These are phyloP conservation scores for Bathelium albidoporum DNA, from an alignment of 495 filamentous ascomycete species.

Conservation along the genomic window DNA sequence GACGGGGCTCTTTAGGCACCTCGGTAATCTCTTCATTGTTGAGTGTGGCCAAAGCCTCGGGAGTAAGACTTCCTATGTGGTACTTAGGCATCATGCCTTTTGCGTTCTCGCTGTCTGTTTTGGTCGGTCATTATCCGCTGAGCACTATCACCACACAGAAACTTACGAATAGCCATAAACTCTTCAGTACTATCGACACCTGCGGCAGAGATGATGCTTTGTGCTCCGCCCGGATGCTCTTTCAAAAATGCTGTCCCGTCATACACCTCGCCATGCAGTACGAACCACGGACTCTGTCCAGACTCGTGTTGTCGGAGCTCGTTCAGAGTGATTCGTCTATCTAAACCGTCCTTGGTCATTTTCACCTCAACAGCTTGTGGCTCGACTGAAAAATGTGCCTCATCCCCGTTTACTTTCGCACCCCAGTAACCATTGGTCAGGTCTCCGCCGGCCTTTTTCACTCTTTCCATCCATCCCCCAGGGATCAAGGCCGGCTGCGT, in stretches of 20 bases:
- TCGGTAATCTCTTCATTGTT: slow-evolving; percentile 27
- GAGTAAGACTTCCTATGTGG: slow-evolving; percentile 71
- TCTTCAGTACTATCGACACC: slow-evolving; percentile 84
- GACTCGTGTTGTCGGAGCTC: slow-evolving; percentile 63
- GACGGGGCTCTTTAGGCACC: slow-evolving; percentile 33
- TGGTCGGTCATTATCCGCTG: slow-evolving; percentile 4
- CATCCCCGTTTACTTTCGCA: slow-evolving; percentile 54
- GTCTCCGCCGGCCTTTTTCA: slow-evolving; percentile 82
- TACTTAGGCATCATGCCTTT: slow-evolving; percentile 86
- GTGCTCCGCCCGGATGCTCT: slow-evolving; percentile 80
- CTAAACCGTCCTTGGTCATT: slow-evolving; percentile 67
- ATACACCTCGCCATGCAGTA: slow-evolving; percentile 87
- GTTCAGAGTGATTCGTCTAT: slow-evolving; percentile 53
- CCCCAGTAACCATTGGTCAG: slow-evolving; percentile 81
- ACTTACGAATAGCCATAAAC: slow-evolving; percentile 88
- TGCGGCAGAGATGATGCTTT: slow-evolving; percentile 76
- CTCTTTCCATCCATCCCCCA: slow-evolving; percentile 92
- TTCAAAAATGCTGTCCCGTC: slow-evolving; percentile 76
- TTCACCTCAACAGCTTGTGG: slow-evolving; percentile 53
- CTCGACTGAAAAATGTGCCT: slow-evolving; percentile 31
- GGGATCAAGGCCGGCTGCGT: slow-evolving; percentile 69
- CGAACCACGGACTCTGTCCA: slow-evolving; percentile 72
- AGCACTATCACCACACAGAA: background rate
- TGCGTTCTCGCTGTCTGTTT: slow-evolving; percentile 75
- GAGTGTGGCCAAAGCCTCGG: slow-evolving; percentile 45